Conservation (phyloP, 306 rosid genomes). For the Senna tora region DNA sequence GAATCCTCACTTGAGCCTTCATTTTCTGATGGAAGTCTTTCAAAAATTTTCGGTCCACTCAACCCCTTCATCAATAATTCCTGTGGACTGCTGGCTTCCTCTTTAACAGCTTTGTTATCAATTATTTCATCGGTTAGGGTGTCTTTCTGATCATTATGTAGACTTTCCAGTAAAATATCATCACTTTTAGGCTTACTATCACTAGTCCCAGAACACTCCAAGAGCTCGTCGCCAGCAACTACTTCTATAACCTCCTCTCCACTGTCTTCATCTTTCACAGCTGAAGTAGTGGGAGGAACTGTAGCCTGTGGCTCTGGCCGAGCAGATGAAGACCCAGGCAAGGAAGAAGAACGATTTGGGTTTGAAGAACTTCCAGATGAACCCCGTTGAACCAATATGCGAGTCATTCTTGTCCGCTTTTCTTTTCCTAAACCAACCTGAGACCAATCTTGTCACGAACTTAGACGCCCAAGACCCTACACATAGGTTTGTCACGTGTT, state of each 20-base stretch:
- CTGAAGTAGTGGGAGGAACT: constrained; percentile 40
- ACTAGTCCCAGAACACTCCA: constrained; percentile 47
- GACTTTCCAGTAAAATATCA: constrained; percentile 46
- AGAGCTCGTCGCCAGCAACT: constrained; percentile 52
- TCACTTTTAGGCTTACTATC: constrained; percentile 54
- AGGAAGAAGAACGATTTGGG: constrained; percentile 48
- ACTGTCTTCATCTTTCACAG: constrained; percentile 64
- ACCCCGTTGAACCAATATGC: constrained; percentile 79
- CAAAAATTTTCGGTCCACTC: constrained; percentile 45
- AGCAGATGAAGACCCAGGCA: constrained; percentile 47
- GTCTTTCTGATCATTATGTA: constrained; percentile 52
- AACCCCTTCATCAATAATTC: constrained; percentile 47
- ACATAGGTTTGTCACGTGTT: constrained; percentile 72
- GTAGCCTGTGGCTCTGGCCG: constrained; percentile 58
- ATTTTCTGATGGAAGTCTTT: constrained; percentile 44
- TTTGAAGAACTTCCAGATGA: constrained; percentile 65
- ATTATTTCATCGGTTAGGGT: constrained; percentile 43
- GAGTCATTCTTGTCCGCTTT: constrained; percentile 59
- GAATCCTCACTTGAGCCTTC: constrained; percentile 50
- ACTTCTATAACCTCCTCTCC: constrained; percentile 56
- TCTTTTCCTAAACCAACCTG: constrained; percentile 28
- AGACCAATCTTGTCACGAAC: background rate
- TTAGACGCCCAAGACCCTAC: constrained; percentile 41
- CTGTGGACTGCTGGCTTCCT: constrained; percentile 44
- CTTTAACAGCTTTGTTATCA: constrained; percentile 51